A percentile compares a stretch with the other conserved stretches of the same genome.
These are phyloP conservation scores for Aspergillus diversus DNA, from an alignment of 495 filamentous ascomycete species.

Conservation along the genomic window DNA sequence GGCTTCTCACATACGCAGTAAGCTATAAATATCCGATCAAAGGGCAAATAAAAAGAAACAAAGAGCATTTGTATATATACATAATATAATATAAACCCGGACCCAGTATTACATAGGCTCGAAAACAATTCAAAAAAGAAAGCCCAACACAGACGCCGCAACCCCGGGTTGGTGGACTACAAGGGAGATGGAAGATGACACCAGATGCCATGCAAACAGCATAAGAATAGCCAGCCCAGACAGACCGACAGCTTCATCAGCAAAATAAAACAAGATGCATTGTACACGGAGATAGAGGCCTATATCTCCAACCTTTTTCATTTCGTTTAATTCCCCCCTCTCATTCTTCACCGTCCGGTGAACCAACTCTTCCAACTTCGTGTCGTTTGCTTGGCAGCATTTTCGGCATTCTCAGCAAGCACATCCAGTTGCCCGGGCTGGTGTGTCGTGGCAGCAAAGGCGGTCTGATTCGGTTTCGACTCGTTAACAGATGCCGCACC, in stretches of 20 bases:
- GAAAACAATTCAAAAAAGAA: constrained; percentile 20
- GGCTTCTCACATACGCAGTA: neutral
- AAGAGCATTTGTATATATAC: constrained; percentile 28
- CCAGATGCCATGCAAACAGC: constrained; percentile 29
- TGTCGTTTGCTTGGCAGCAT: constrained; percentile 41
- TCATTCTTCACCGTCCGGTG: constrained; percentile 38
- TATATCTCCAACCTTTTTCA: constrained; percentile 7
- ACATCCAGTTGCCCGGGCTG: constrained; percentile 44
- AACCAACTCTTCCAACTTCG: constrained; percentile 52
- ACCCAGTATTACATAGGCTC: constrained; percentile 29
- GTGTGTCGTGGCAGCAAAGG: constrained; percentile 25
- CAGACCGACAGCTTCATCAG: constrained; percentile 24
- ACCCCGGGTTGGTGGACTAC: constrained; percentile 28
- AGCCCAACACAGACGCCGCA: constrained; percentile 30
- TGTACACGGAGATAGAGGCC: constrained; percentile 7
- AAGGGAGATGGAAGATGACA: constrained; percentile 24
- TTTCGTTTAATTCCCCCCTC: constrained; percentile 10
- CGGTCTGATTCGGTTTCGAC: constrained; percentile 22
- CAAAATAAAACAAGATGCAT: constrained; percentile 9
- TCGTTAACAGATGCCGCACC: constrained; percentile 35
- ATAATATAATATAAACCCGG: constrained; percentile 26
- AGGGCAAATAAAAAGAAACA: neutral
- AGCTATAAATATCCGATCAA: neutral
- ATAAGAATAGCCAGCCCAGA: constrained; percentile 16
- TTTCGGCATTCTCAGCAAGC: constrained; percentile 47